Conservation (phyloP, 495 filamentous ascomycete species). For the Xylaria nigripes region DNA sequence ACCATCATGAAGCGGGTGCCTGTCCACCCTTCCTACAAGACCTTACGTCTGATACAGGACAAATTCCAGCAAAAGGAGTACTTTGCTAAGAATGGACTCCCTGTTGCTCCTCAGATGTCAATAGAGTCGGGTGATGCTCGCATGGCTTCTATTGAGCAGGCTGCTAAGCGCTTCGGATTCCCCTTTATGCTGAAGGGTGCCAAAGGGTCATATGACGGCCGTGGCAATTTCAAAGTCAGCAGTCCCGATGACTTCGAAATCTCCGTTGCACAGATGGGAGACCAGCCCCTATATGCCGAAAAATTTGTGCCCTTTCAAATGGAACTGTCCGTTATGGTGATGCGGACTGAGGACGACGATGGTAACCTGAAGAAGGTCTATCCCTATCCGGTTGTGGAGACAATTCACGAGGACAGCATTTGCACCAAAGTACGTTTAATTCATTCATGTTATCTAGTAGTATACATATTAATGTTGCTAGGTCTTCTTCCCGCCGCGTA, state of each 20-base stretch:
- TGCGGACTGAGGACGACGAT: constrained; percentile 73
- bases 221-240: constrained; percentile 77
- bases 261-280: constrained; percentile 61
- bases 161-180: constrained; percentile 61
- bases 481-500: constrained; percentile 53
- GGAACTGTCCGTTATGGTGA: constrained; percentile 91
- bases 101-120: constrained; percentile 60
- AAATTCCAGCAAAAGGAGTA: constrained; percentile 90
- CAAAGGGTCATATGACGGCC: constrained; percentile 89
- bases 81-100: constrained; percentile 55
- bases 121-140: constrained; percentile 43
- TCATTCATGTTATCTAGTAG: neutral
- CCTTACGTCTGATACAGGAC: constrained; percentile 89
- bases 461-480: neutral
- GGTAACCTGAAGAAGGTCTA: constrained; percentile 42
- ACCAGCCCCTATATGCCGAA: constrained; percentile 76
- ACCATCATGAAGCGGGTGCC: constrained; percentile 36
- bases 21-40: constrained; percentile 84
- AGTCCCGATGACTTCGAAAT: constrained; percentile 57
- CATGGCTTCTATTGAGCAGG: constrained; percentile 51
- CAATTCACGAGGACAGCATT: constrained; percentile 87
- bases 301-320: constrained; percentile 79
- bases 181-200: constrained; percentile 94
- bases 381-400: constrained; percentile 87
- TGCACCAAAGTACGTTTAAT: constrained; percentile 82